Conservation (phyloP, 176 grass and related monocot species). For the Zea luxurians region DNA sequence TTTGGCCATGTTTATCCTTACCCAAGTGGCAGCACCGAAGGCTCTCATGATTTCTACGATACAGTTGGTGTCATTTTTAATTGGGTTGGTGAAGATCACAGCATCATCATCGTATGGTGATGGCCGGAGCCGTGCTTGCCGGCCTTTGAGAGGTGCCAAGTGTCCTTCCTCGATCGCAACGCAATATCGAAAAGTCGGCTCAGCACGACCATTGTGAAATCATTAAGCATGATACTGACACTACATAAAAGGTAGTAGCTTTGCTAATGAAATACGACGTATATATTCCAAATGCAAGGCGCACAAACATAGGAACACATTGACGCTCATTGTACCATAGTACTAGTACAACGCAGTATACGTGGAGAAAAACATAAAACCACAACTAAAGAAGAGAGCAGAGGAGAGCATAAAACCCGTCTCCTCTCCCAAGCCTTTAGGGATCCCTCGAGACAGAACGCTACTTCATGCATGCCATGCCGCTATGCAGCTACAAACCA, state of each 20-base stretch:
- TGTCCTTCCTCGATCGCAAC: no score
- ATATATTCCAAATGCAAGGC: constrained; percentile 15
- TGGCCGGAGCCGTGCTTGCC: no score
- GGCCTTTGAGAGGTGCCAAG: no score
- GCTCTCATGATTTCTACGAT: no score
- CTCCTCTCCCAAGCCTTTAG: constrained; percentile 39
- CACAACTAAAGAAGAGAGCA: constrained; percentile 14
- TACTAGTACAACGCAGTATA: not conserved
- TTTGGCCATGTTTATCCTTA: no score
- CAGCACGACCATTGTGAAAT: not conserved
- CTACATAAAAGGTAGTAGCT: constrained; percentile 2
- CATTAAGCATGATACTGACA: constrained; percentile 17
- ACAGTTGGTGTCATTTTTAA: no score
- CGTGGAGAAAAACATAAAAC: not conserved
- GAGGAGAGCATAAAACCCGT: constrained; percentile 61
- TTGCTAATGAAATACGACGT: not conserved
- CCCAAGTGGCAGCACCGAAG: no score
- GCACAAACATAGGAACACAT: not conserved
- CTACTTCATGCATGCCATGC: not conserved
- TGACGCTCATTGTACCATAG: not conserved
- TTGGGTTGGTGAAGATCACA: no score
- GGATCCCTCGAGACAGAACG: not conserved
- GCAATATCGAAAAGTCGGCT: no score
- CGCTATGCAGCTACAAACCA: constrained; percentile 24
- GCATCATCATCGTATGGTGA: no score